These are phyloP conservation scores for Cyclotella atomus DNA, from an alignment of 108 stramenopile species.

Conservation along the genomic window DNA sequence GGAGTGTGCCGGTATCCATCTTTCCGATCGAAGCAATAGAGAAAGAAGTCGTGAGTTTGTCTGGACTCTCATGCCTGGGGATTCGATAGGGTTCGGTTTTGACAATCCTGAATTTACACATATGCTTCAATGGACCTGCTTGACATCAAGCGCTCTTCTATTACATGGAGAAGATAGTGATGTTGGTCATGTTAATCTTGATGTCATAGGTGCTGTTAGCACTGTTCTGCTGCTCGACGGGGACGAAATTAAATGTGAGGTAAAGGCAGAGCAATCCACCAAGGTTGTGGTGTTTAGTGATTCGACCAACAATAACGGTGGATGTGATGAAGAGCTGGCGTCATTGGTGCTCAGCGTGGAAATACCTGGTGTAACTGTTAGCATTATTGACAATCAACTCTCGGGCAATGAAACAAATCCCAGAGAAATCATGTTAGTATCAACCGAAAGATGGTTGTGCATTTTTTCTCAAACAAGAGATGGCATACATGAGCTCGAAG, in stretches of 20 bases:
- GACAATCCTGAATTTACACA: conserved; percentile 84
- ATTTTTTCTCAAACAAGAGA: conserved; percentile 70
- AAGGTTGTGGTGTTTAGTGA: conserved; percentile 72
- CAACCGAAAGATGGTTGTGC: conserved; percentile 28
- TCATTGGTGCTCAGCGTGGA: conserved; percentile 55
- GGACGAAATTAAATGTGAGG: conserved; percentile 57
- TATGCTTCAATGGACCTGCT: conserved; percentile 73
- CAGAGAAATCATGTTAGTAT: conserved; percentile 63
- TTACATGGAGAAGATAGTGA: conserved; percentile 11
- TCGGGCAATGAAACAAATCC: not conserved
- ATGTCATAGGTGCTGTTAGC: conserved; percentile 74
- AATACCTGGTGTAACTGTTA: conserved; percentile 57
- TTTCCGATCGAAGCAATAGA: too few species aligned
- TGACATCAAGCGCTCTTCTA: conserved; percentile 41
- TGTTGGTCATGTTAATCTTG: conserved; percentile 53
- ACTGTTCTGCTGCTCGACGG: conserved; percentile 45
- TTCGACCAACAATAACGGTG: not conserved
- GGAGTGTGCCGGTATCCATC: too few species aligned
- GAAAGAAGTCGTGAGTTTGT: too few species aligned
- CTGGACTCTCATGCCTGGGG: conserved; percentile 63
- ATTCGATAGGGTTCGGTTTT: conserved; percentile 79
- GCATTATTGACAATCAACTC: conserved; percentile 67
- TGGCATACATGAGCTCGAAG: conserved; percentile 79
- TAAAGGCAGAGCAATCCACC: conserved; percentile 75
- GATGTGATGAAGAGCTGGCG: conserved; percentile 56